These are phyloP conservation scores for Geotrichum aggregatum DNA, from an alignment of 1,139 yeast species.

Conservation along the genomic window DNA sequence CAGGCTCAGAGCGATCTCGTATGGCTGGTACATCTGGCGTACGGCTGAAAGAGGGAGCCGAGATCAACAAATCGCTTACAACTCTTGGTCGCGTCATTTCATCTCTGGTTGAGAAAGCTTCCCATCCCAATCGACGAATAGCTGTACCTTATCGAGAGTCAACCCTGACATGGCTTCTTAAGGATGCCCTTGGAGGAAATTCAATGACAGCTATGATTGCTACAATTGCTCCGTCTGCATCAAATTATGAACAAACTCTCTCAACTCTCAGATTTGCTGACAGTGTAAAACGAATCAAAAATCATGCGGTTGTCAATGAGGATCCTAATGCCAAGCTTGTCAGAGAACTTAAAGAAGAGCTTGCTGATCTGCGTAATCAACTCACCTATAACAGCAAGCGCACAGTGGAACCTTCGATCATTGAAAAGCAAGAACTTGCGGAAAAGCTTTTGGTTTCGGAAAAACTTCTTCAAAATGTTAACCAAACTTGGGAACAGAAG, in stretches of 20 bases:
- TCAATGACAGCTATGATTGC: slow-evolving; percentile 66
- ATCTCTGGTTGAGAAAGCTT: slow-evolving; percentile 30
- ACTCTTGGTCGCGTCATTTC: slow-evolving; percentile 82
- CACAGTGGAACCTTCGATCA: slow-evolving; percentile 5
- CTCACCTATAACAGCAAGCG: slow-evolving; percentile 12
- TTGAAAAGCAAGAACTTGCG: slow-evolving; percentile 23
- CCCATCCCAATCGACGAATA: slow-evolving; percentile 25
- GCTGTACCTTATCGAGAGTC: slow-evolving; percentile 62
- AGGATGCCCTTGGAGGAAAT: slow-evolving; percentile 63
- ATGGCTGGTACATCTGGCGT: slow-evolving; percentile 42
- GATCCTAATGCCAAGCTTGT: slow-evolving; percentile 32
- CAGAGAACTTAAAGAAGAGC: slow-evolving; percentile 33
- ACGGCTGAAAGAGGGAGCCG: slow-evolving; percentile 88
- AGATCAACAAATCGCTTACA: slow-evolving; percentile 79
- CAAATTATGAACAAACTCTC: slow-evolving; percentile 52
- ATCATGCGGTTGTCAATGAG: slow-evolving; percentile 26
- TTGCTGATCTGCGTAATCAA: slow-evolving; percentile 26
- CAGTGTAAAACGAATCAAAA: slow-evolving; percentile 25
- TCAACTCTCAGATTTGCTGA: slow-evolving; percentile 62
- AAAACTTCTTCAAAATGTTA: slow-evolving; percentile 29
- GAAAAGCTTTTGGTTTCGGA: slow-evolving; percentile 31
- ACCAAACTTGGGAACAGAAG: slow-evolving; percentile 35
- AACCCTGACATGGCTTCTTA: slow-evolving; percentile 55
- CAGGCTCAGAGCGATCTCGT: slow-evolving; percentile 91
- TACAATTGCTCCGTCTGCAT: slow-evolving; percentile 60